Base-by-base conservation (phyloP, 495 filamentous ascomycete species). In the Pyronema domesticum region DNA sequence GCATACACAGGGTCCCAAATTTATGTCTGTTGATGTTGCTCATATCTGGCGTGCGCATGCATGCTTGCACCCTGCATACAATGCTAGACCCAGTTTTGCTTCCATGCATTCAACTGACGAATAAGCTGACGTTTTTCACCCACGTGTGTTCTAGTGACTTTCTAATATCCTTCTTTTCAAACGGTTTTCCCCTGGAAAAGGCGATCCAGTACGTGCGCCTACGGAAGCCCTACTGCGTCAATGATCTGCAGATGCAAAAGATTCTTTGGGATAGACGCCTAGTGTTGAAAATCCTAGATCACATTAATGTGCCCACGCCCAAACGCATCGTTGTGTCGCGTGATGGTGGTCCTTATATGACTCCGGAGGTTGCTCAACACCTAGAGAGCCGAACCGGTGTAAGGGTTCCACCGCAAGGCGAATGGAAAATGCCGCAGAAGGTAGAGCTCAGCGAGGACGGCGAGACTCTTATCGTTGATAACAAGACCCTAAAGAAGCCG, bases 201-300 rank as follows among this genome's bases (percentile, higher is more conserved):
- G 93, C 91, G 5, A 93, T 96, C 61, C 83, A 86, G 11, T 99
- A 99, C 67, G 83, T 84, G 43, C 82, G 82, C 57, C 75, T 94
- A 8, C 80, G 91, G 39, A 94, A 89, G 64, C 93, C 91, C 9
- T 95, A 94, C 56, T 94, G 88, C 65, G 85, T 99, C 64, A 99
- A 99, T 68, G 89, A 99, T 62, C 69, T 99, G 49, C 85, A 85
- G 3, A 95, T 99, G 91, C 91, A 99, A 68, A 93, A 91, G 71
- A 80, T 99, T 14, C 71, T 99, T 15, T 99, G 91, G 91, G 91
- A 99, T 69, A 80, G 91, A 30, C 80, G 91, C 42, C 72, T 95
- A 14, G 95, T 91, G 56, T 72, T 99, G 45, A 77, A 73, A 39
- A 83, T 99, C 35, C 70, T 99, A 48, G 91, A 96, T 66, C 77